phyloP scores from a whole-genome alignment of 2,329 filamentous ascomycete species.

The Keithomyces neogunnii region DNA sequence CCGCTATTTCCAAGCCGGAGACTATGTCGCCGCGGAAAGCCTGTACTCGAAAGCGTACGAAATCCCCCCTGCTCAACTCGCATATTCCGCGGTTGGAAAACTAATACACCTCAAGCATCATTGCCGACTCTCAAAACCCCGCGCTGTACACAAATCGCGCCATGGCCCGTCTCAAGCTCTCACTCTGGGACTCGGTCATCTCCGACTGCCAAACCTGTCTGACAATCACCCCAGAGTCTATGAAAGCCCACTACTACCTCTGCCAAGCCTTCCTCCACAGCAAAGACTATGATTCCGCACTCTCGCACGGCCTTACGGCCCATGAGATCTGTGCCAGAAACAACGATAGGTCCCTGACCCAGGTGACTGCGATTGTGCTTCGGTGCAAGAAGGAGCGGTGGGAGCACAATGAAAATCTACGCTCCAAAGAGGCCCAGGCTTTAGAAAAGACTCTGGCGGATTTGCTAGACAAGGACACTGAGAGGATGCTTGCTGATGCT shows the following conservation, averaged over 20 bases:
- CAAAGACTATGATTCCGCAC: constrained; percentile 55
- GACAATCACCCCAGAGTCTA: constrained; percentile 50
- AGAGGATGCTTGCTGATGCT: constrained; percentile 28
- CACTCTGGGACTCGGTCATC: constrained; percentile 65
- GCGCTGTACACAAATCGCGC: constrained; percentile 85
- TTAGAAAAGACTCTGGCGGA: constrained; percentile 53
- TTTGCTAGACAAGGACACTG: constrained; percentile 38
- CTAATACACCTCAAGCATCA: constrained; percentile 45
- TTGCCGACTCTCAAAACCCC: constrained; percentile 68
- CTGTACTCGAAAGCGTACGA: constrained; percentile 64
- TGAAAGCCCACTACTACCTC: constrained; percentile 81
- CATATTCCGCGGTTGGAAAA: neutral
- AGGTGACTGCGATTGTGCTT: constrained; percentile 66
- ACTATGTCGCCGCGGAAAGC: constrained; percentile 58
- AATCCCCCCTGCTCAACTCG: constrained; percentile 5
- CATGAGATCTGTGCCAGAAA: constrained; percentile 59
- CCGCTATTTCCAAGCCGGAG: constrained; percentile 52
- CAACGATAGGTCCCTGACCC: constrained; percentile 58
- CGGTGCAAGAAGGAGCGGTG: constrained; percentile 79
- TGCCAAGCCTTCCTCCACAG: constrained; percentile 76
- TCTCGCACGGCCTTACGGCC: constrained; percentile 60
- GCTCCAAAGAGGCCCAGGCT: constrained; percentile 45
- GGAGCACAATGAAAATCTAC: constrained; percentile 61
- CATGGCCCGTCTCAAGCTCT: constrained; percentile 68
- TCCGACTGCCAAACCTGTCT: constrained; percentile 71